A percentile compares a stretch with the other conserved stretches of the same genome.
phyloP scores from a whole-genome alignment of 2,329 filamentous ascomycete species.

The Stachybotrys chartarum region DNA sequence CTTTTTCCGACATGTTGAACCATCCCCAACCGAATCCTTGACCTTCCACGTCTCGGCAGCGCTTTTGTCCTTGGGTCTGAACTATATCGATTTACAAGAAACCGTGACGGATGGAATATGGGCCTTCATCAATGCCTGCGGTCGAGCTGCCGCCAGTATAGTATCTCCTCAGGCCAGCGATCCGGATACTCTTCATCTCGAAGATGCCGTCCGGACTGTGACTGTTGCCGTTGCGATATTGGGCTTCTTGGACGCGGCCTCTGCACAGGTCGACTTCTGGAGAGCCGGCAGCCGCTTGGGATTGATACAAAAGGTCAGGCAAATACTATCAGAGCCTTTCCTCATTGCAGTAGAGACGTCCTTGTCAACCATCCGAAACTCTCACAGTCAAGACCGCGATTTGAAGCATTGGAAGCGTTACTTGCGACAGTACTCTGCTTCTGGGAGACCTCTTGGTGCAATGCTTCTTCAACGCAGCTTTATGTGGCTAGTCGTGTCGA shows the following conservation, averaged over 20 bases:
- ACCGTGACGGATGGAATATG: constrained; percentile 60
- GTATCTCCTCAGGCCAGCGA: constrained; percentile 46
- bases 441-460: constrained; percentile 76
- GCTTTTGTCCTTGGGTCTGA: constrained; percentile 71
- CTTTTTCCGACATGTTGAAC: constrained; percentile 74
- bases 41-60: constrained; percentile 73
- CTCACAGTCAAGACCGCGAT: constrained; percentile 55
- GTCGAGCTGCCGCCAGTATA: constrained; percentile 49
- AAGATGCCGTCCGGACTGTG: constrained; percentile 62
- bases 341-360: constrained; percentile 82
- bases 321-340: constrained; percentile 75
- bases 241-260: constrained; percentile 80
- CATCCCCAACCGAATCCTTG: constrained; percentile 81
- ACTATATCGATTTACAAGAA: constrained; percentile 62
- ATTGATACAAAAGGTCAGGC: constrained; percentile 64
- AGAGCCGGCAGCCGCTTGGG: constrained; percentile 63
- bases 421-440: constrained; percentile 71
- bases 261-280: constrained; percentile 77
- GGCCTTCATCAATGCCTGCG: constrained; percentile 66
- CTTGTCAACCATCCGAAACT: constrained; percentile 83
- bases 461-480: constrained; percentile 88
- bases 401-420: constrained; percentile 85
- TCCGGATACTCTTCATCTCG: constrained; percentile 51
- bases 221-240: constrained; percentile 79
- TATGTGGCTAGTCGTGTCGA: constrained; percentile 74